A percentile compares a stretch with the other conserved stretches of the same genome.
These are phyloP conservation scores for Chalaropsis ovoidea DNA, from an alignment of 2,329 filamentous ascomycete species.

Conservation along the genomic window DNA sequence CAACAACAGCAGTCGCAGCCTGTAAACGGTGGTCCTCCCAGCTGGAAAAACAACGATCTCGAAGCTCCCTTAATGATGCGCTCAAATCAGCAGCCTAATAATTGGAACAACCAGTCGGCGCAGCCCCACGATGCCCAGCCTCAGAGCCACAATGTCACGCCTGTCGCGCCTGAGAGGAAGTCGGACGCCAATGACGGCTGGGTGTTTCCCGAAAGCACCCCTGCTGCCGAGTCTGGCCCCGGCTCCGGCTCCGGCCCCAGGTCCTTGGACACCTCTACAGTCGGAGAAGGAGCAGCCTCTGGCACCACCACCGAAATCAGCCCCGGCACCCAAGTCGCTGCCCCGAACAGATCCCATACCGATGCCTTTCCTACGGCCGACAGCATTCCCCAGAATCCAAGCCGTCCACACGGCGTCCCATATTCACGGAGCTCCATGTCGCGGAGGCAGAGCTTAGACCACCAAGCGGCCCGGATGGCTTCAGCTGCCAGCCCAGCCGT, in stretches of 20 bases:
- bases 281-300: conserved; percentile 18
- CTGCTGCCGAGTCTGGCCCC: conserved; percentile 40
- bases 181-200: conserved; percentile 59
- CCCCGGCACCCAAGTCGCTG: background rate
- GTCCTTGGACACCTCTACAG: conserved; percentile 29
- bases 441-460: conserved; percentile 59
- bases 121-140: background rate
- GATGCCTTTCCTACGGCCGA: conserved; percentile 80
- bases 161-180: conserved; percentile 22
- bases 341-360: conserved; percentile 59
- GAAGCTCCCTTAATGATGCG: conserved; percentile 45
- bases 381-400: conserved; percentile 69
- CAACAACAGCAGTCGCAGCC: conserved; percentile 29
- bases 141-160: background rate
- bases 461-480: conserved; percentile 45
- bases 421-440: conserved; percentile 69
- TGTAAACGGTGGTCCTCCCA: conserved; percentile 18
- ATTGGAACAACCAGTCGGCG: background rate
- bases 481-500: conserved; percentile 53
- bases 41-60: conserved; percentile 33
- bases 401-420: conserved; percentile 53
- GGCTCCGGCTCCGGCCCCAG: conserved; percentile 33
- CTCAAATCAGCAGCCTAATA: conserved; percentile 34
- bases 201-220: conserved; percentile 81
- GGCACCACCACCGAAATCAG: background rate